phyloP scores from a whole-genome alignment of 2,329 filamentous ascomycete genomes.

The Berkeleyomyces rouxiae region DNA sequence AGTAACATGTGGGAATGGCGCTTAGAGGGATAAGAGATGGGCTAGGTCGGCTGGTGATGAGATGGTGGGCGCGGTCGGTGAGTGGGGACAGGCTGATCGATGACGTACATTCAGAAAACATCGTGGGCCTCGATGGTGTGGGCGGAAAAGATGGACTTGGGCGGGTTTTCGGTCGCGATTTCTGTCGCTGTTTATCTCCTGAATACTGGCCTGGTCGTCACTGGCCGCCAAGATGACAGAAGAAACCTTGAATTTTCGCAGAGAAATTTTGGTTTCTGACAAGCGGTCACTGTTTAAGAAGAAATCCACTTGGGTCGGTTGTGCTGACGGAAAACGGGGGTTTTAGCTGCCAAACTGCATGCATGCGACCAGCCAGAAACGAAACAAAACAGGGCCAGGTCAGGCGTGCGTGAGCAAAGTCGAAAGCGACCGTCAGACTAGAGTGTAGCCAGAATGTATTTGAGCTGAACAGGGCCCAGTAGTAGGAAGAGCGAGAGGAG shows the following conservation, averaged over 20 bases:
- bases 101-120: conserved; percentile 66
- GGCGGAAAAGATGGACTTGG: not conserved
- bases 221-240: not conserved
- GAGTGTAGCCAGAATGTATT: not conserved
- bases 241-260: not conserved
- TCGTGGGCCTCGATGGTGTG: conserved; percentile 15
- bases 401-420: not conserved
- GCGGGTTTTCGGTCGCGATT: not conserved
- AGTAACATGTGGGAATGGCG: not conserved
- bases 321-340: not conserved
- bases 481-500: not conserved
- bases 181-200: not conserved
- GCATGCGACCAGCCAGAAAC: not conserved
- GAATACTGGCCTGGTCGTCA: not conserved
- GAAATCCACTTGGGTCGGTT: not conserved
- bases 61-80: not conserved
- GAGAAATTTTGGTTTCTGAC: not conserved
- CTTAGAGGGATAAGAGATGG: not conserved
- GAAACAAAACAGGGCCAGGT: not conserved
- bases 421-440: not conserved
- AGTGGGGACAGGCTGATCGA: not conserved
- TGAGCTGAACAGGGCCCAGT: not conserved
- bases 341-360: not conserved
- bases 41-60: not conserved
- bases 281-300: not conserved